Evolutionary conservation across 106 monocot species (phyloP), one percentile per base, ranked within the genome.

Genomic region (Phalaenopsis aphrodite): DNA sequence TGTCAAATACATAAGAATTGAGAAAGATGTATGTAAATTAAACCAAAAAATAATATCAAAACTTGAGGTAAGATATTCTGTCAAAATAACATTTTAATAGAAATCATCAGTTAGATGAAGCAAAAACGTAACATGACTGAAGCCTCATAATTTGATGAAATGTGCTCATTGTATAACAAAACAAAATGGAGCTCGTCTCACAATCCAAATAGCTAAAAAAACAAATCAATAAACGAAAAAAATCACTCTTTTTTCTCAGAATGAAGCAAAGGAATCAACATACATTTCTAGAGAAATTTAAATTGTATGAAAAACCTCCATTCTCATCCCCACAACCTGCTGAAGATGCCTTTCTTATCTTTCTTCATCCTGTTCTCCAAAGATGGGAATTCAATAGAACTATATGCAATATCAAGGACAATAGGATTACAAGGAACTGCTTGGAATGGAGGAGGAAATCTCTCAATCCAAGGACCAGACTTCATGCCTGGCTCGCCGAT

Each of bases 371-470:
- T 85, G 80, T 82, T 86, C 66, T 99, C 98, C 18, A 99, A 84
- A 52, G 92, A 88, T n/a, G 98, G 98, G 79, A 99, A 99, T 47
- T 99, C 94, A 19, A 99, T 93, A 11, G 87, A 88, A 77, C 86
- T 93, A 89, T 89, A 95, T 39, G 93, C 98, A 43, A 93, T 87
- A 73, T 99, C 98, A 14, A 94, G 75, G 12, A 99, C 94, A 80
- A 99, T 99, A 18, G 98, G 98, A 83, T 93, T 99, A 89, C 98
- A 99, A 5, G 92, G 86, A 52, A 88, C 89, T 4, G 94, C 85
- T 78, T 91, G 94, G 77, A 94, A 88, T 36, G 88, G 87, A 23
- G 94, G 98, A 24, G 98, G 94, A 52, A 99, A 99, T 3, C 79
- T 87, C 19, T 79, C 89, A 14, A 99, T 99, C 16, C 65, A 84